Base-by-base conservation (phyloP, 1,284 basidiomycete species). In the Cryptococcus hybrid region DNA sequence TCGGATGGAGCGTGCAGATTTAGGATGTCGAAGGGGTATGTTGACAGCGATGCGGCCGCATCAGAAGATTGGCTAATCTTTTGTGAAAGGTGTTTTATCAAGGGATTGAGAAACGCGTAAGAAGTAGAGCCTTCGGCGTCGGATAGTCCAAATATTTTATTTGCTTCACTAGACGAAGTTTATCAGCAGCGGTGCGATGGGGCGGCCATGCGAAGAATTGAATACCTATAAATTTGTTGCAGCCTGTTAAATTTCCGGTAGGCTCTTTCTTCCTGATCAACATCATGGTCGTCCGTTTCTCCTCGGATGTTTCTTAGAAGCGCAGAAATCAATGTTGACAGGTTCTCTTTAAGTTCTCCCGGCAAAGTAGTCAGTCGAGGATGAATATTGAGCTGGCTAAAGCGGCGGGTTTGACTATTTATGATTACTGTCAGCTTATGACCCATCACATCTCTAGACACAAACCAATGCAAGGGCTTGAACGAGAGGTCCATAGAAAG, bases 1-100 rank as follows among this genome's bases (percentile, higher is more conserved):
- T 45, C 63, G 52, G 8, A 76, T 73, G 2, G 68, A 67, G 15
- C 74, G 62, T 0, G 73, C 55, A 0, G 73, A 74, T 18, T 49
- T 51, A 11, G 56, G 34, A 36, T 69, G 58, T 30, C 73, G 62
- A 5, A 66, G 59, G 2, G 70, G 7, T 56, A 51, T 9, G 64
- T 59, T 2, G 72, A 71, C 5, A 62, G 44, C 1, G 58, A 11
- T 3, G 72, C 70, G 0, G 74, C 70, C 67, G 67, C 47, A 3
- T 51, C 54, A 0, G 65, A 60, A 2, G 64, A 18, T 11, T 46
- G 35, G 5, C 64, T 38, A 0, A 71, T 47, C 5, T n/a, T 30
- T 42, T 53, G 54, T 2, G 63, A 62, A n/a, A 72, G 43, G 1
- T 18, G 42, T 8, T 71, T 35, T 6, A 75, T 66, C 9, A 74